Base-by-base conservation (phyloP, 1,284 basidiomycete species). In the Puccinia triticina region DNA sequence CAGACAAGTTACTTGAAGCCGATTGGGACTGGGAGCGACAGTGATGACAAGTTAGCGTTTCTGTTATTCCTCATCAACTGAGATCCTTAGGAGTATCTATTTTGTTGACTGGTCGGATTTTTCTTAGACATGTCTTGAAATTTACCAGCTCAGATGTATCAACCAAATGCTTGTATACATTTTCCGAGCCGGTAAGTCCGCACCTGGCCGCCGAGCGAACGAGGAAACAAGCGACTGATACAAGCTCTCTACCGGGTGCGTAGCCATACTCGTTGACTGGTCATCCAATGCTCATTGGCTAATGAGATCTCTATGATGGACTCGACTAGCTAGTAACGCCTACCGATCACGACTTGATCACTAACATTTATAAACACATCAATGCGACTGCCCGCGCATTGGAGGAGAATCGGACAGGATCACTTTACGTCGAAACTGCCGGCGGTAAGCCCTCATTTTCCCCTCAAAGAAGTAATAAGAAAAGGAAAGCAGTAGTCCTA, bases 361-460 rank as follows among this genome's bases (percentile, higher is more conserved):
- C 43, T n/a, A 50, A 26, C 90, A 40, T 90, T 92, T 18, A 89
- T 96, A 7, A 90, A 92, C 0, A 88, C 88, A 46, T 90, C 92
- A 85, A 91, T 93, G 16, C 88, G 89, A 32, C 84, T 87, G 69
- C 91, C 90, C 84, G 91, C 91, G 0, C 59, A 8, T 71, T 34
- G 71, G 85, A 83, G 1, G 57, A 84, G 26, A 76, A 84, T 48
- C 83, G 83, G n/a, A 85, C 85, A 18, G 90, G 90, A 3, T 90
- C 92, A 85, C 91, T 96, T 88, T 98, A 93, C 86, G 88, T 98
- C 67, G 96, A 99, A 88, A 96, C 96, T 7, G 96, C 95, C 11
- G 96, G 96, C 89, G 94, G 94, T 94, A 87, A 89, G 90, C 85
- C 18, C 1, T 34, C n/a, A 23, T 34, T 21, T 21, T 16, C 18